Conservation (phyloP, 2,329 filamentous ascomycete species). For the Aspergillus fijiensis region DNA sequence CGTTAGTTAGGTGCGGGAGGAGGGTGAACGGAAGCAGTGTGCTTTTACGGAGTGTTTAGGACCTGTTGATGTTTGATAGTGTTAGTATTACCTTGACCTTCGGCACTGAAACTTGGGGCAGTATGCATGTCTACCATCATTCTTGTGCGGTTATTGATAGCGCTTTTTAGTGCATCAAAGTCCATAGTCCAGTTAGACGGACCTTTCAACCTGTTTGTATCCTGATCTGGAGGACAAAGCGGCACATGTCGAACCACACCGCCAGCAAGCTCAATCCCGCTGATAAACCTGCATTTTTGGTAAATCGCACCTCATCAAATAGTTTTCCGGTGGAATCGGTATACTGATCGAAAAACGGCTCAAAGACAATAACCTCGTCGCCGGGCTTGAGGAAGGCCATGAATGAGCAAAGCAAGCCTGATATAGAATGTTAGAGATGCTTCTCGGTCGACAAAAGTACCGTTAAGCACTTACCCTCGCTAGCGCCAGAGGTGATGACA, state of each 20-base stretch:
- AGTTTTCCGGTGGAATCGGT: too few relatives aligned
- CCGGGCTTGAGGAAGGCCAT: constrained; percentile 95
- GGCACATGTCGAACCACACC: constrained; percentile 94
- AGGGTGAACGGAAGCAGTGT: too few relatives aligned
- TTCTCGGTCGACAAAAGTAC: neutral
- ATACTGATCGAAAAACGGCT: constrained; percentile 98
- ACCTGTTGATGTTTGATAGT: constrained; percentile 30
- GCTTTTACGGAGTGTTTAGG: constrained; percentile 50
- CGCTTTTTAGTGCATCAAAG: constrained; percentile 74
- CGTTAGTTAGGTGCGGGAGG: too few relatives aligned
- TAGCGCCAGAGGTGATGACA: constrained; percentile 75
- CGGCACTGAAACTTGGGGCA: too few relatives aligned
- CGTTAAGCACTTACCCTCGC: constrained; percentile 41
- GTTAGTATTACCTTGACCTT: too few relatives aligned
- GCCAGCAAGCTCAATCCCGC: constrained; percentile 97
- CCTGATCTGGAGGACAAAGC: constrained; percentile 72
- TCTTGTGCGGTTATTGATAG: constrained; percentile 82
- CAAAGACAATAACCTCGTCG: constrained; percentile 96
- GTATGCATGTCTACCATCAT: constrained; percentile 71
- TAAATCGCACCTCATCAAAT: neutral
- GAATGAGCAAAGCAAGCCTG: constrained; percentile 89
- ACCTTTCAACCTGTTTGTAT: constrained; percentile 76
- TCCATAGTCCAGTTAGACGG: constrained; percentile 86
- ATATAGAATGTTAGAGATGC: neutral
- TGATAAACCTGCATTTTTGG: constrained; percentile 65